Conservation (phyloP, 2,329 filamentous ascomycete species). For the Xylariaceae sp. region DNA sequence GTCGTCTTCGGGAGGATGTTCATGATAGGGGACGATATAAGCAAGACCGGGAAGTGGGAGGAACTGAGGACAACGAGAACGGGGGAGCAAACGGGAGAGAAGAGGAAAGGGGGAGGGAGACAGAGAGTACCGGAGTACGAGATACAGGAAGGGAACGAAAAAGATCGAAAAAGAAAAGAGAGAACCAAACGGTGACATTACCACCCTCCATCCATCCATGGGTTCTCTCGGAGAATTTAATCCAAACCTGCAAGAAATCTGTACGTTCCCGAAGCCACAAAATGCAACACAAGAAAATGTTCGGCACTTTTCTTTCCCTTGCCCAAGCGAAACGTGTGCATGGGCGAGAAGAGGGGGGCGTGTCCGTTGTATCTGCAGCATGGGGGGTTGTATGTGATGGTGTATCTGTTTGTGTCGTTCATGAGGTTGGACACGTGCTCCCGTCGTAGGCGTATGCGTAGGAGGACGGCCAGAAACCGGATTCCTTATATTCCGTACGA, state of each 20-base stretch:
- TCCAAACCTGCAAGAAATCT: conserved; percentile 9
- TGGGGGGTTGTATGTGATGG: background rate
- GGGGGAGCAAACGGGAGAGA: background rate
- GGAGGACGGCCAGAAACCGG: background rate
- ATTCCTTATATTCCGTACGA: background rate
- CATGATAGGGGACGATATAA: background rate
- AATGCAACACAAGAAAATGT: background rate
- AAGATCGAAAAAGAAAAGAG: background rate
- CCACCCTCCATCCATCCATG: background rate
- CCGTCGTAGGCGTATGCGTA: background rate
- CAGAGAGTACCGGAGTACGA: background rate
- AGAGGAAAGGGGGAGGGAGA: background rate
- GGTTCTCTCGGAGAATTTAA: conserved; percentile 17
- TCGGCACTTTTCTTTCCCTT: conserved; percentile 3
- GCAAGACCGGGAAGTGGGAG: too few species aligned
- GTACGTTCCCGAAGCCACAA: conserved; percentile 10
- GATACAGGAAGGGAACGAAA: background rate
- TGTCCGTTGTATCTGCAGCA: background rate
- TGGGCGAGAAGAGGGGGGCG: background rate
- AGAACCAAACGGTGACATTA: background rate
- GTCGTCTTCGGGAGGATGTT: background rate
- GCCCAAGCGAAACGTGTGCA: background rate
- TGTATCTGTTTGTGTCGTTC: background rate
- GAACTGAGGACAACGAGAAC: background rate
- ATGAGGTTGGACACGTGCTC: background rate